These are phyloP conservation scores for Polysphondylium violaceum DNA, from an alignment of 78 protist genomes.

Conservation along the genomic window DNA sequence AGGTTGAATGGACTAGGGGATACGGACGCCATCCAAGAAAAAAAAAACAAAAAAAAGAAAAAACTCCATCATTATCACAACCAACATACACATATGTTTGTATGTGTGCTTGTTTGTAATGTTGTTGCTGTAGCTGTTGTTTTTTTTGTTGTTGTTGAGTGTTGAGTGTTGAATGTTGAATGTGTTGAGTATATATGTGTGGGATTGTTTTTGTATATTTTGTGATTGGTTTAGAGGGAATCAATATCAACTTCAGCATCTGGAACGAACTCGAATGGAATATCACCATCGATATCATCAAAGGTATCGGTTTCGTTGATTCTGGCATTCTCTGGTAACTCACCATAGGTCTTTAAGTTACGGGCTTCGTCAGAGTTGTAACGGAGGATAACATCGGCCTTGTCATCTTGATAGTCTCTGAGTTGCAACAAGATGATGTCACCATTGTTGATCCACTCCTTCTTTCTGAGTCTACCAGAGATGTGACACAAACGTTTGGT, in stretches of 20 bases:
- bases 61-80: not conserved
- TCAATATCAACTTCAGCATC: slow-evolving; percentile 58
- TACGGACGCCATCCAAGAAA: no score
- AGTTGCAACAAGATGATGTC: slow-evolving; percentile 96
- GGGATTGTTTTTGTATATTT: no score
- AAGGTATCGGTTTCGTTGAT: slow-evolving; percentile 81
- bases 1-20: no score
- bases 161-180: not conserved
- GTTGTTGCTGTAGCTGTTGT: no score
- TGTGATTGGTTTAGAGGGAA: slow-evolving; percentile 16
- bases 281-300: slow-evolving; percentile 70
- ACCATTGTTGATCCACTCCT: slow-evolving; percentile 90
- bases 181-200: not conserved
- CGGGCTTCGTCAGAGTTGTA: slow-evolving; percentile 98
- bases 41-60: no score
- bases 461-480: slow-evolving; percentile 97
- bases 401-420: slow-evolving; percentile 97
- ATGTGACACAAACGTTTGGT: slow-evolving; percentile 95
- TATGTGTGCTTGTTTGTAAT: no score
- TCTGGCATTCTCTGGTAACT: slow-evolving; percentile 93
- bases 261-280: slow-evolving; percentile 81
- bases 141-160: not conserved
- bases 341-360: slow-evolving; percentile 88
- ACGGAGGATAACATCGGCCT: slow-evolving; percentile 97
- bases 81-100: not conserved